Conservation (phyloP, 305 asterid genomes). For the Solanum hybrid region DNA sequence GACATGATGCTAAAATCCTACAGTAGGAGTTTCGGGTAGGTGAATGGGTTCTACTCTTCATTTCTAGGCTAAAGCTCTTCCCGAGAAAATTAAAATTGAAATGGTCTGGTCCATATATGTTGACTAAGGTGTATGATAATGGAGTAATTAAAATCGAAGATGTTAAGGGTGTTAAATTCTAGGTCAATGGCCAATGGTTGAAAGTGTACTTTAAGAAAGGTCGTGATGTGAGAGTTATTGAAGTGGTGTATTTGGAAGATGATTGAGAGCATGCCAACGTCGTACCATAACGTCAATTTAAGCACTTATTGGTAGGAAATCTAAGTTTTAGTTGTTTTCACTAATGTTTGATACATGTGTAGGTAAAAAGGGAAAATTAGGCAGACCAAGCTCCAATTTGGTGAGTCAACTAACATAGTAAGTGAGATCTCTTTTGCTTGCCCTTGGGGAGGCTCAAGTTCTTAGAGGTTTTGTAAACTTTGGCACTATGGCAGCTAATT, state of each 20-base stretch:
- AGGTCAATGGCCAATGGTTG: not conserved
- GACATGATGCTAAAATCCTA: not conserved
- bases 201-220: not conserved
- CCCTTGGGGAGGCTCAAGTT: not conserved
- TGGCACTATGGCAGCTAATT: not conserved
- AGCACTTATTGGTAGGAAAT: not conserved
- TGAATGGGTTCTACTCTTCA: not conserved
- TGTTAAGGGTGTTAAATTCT: not conserved
- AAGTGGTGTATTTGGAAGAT: not conserved
- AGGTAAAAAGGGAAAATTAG: not conserved
- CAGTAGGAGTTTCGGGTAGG: not conserved
- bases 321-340: not conserved
- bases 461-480: not conserved
- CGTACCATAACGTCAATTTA: not conserved
- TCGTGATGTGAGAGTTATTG: not conserved
- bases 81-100: not conserved
- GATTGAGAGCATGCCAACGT: not conserved
- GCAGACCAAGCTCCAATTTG: not conserved
- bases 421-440: not conserved
- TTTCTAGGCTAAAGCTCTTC: not conserved
- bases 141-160: not conserved
- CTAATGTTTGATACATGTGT: not conserved
- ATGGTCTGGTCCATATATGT: not conserved
- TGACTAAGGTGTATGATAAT: not conserved
- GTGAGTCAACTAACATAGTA: not conserved